Conservation (phyloP, 148 eudicot genomes). For the Amaranthus hypochondriacus region DNA sequence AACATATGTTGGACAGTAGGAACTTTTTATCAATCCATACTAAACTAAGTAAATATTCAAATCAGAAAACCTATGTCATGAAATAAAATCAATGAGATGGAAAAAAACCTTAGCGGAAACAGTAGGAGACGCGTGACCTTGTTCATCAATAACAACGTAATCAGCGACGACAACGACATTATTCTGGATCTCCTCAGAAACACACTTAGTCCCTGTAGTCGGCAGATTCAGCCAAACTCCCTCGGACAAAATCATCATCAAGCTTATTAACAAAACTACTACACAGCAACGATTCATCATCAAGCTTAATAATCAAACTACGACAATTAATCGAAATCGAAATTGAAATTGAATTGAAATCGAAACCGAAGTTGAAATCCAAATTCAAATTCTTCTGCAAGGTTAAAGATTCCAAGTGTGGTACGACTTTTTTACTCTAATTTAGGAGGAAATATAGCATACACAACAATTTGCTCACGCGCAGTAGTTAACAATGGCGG, state of each 20-base stretch:
- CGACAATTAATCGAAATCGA: no score
- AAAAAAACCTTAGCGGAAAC: slow-evolving; percentile 43
- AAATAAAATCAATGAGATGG: background rate
- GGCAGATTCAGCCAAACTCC: slow-evolving; percentile 57
- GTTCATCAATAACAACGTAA: slow-evolving; percentile 42
- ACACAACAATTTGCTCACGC: no score
- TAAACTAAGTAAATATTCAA: background rate
- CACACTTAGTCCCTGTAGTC: slow-evolving; percentile 59
- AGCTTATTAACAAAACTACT: slow-evolving; percentile 11
- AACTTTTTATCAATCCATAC: no score
- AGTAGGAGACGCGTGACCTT: slow-evolving; percentile 29
- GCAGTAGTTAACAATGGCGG: no score
- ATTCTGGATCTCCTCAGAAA: slow-evolving; percentile 64
- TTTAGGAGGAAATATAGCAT: no score
- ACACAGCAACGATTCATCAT: slow-evolving; percentile 12
- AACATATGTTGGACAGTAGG: no score
- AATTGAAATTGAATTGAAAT: no score
- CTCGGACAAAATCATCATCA: slow-evolving; percentile 24
- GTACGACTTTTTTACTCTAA: no score
- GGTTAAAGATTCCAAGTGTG: no score
- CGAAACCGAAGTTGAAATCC: no score
- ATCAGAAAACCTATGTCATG: background rate
- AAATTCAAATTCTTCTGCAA: no score
- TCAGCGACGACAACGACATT: slow-evolving; percentile 65
- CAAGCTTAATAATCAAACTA: no score